phyloP scores from a whole-genome alignment of 208 protist genomes.

The Trypanosoma theileri region DNA sequence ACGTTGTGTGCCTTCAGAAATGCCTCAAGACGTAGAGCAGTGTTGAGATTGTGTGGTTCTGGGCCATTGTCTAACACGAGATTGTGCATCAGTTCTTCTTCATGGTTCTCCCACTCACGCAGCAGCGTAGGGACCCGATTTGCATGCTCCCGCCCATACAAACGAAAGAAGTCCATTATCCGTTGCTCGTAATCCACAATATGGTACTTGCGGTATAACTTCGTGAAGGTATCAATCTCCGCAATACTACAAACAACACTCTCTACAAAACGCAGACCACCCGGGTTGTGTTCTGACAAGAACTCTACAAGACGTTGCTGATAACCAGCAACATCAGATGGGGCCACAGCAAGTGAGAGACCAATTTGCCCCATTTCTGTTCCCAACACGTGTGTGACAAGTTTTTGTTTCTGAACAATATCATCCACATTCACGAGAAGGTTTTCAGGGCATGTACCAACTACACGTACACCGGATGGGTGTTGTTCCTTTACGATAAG shows the following conservation, averaged over 20 bases:
- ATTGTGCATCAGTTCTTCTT: conserved; percentile 79
- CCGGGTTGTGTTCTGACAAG: conserved; percentile 58
- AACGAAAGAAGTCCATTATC: conserved; percentile 53
- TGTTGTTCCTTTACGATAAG: conserved; percentile 51
- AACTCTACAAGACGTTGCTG: conserved; percentile 57
- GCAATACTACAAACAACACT: conserved; percentile 59
- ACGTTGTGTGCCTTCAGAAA: conserved; percentile 59
- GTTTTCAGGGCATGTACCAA: conserved; percentile 33
- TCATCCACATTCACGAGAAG: conserved; percentile 44
- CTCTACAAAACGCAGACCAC: conserved; percentile 53
- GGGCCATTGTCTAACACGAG: conserved; percentile 76
- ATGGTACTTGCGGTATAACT: conserved; percentile 70
- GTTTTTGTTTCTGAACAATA: conserved; percentile 59
- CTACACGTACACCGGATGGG: conserved; percentile 27
- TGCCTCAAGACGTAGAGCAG: conserved; percentile 45
- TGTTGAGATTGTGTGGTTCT: conserved; percentile 57
- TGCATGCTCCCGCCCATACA: conserved; percentile 62
- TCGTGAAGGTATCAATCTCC: conserved; percentile 78
- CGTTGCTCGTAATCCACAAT: conserved; percentile 62
- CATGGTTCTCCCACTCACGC: conserved; percentile 61
- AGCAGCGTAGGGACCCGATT: conserved; percentile 47
- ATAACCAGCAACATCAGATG: conserved; percentile 49
- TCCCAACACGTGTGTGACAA: conserved; percentile 63
- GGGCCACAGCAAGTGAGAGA: conserved; percentile 62
- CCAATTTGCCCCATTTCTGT: conserved; percentile 76